Evolutionary conservation across 1,139 yeast genomes (phyloP), one percentile per base, ranked within the genome.

Genomic region (Protomyces macrosporus): DNA sequence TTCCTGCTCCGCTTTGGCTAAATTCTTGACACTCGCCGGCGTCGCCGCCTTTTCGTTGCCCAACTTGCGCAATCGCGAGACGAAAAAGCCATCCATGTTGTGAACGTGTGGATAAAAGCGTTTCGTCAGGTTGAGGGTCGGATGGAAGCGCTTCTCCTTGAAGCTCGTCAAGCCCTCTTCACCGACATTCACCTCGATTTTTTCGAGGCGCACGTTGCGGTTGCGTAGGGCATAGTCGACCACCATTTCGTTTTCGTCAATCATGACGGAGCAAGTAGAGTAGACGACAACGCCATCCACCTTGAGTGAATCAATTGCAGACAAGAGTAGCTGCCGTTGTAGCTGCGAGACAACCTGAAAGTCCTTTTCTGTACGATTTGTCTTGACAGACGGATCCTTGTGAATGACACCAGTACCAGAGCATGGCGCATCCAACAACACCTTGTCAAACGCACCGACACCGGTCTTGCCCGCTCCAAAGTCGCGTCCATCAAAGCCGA

Each of bases 321-420:
- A 87, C 68, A 95, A 80, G 65, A 95, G 78, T 70, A 95, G 81
- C 78, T 95, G 98, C 75, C 91, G 93, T 75, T 95, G 99, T 71
- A 95, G 81, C 75, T 91, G 97, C 63, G 98, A 98, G 71, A 95
- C 88, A 76, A 93, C 96, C 71, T 91, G 87, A 75, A 93, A 95
- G 76, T 95, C 99, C 76, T 90, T 90, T 73, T 90, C 98, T 30
- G 96, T 90, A 80, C 98, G 87, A 69, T 88, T 87, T 14, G 89
- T 87, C 77, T 95, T 95, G 68, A 93, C 98, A 61, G 90, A 86
- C 73, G 90, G 96, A 78, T 95, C 98, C 78, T 95, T 95, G 67
- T 97, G 95, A 74, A 95, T 91, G 70, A 95, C 98, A 79, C 99
- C 99, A 3, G 98, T 93, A 79, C 99, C 99, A 3, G 98, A 90